Conservation (phyloP, 2,329 filamentous ascomycete genomes). For the Pochonia chlamydosporia region DNA sequence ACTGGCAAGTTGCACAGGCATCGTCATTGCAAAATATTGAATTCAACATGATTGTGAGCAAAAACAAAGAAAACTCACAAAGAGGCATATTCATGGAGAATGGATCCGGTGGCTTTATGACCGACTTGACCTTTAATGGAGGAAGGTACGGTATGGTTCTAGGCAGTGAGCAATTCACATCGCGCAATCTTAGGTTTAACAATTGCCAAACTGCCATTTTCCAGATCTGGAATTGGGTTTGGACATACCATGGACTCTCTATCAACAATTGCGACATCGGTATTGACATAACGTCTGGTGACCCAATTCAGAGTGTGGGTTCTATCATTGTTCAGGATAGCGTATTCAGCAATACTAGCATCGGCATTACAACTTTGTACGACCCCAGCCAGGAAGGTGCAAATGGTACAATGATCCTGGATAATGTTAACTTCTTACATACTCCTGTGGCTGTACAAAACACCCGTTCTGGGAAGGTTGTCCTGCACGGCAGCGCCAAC, state of each 20-base stretch:
- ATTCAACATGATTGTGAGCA: conserved; percentile 70
- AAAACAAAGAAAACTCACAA: conserved; percentile 59
- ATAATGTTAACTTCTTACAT: conserved; percentile 81
- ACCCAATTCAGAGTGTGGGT: conserved; percentile 66
- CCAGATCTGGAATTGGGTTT: conserved; percentile 91
- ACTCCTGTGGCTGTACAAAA: conserved; percentile 60
- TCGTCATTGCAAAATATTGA: conserved; percentile 75
- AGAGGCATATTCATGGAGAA: conserved; percentile 65
- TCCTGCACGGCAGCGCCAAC: conserved; percentile 65
- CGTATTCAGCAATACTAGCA: conserved; percentile 66
- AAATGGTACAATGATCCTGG: conserved; percentile 76
- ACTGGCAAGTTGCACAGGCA: conserved; percentile 83
- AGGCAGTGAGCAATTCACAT: conserved; percentile 84
- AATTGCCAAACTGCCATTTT: conserved; percentile 76
- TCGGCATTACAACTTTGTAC: conserved; percentile 69
- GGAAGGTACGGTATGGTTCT: conserved; percentile 66
- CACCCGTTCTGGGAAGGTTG: conserved; percentile 45
- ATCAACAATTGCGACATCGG: conserved; percentile 73
- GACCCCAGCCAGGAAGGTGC: conserved; percentile 54
- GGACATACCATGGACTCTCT: conserved; percentile 69
- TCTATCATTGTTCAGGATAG: conserved; percentile 81
- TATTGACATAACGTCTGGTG: conserved; percentile 67
- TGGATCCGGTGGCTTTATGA: conserved; percentile 78
- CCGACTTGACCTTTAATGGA: conserved; percentile 62
- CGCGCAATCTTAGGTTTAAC: conserved; percentile 77